Conservation (phyloP, 2,329 filamentous ascomycete species). For the Fusarium bulbicola region DNA sequence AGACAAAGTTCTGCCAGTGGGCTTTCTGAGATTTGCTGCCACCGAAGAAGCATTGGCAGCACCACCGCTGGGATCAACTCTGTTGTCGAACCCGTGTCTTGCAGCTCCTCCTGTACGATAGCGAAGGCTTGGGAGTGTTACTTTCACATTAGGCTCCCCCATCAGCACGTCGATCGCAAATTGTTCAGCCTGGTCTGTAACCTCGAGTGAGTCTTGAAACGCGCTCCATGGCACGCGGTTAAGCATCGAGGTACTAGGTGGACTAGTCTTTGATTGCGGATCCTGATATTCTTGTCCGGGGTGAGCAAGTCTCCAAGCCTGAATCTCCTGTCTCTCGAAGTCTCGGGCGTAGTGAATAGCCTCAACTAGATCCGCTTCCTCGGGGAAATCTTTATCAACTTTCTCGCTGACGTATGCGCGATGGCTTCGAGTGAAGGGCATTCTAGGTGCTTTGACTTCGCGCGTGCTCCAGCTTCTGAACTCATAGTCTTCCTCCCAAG, state of each 20-base stretch:
- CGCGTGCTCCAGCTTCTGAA: not conserved
- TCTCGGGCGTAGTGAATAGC: not conserved
- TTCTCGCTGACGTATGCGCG: not conserved
- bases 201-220: not conserved
- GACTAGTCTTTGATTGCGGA: not conserved
- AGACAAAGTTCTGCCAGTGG: not conserved
- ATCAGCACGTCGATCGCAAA: not conserved
- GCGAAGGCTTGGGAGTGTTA: fast-evolving
- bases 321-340: not conserved
- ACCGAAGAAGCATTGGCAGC: not conserved
- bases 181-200: fast-evolving
- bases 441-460: not conserved
- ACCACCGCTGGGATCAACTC: fast-evolving
- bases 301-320: not conserved
- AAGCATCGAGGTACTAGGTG: not conserved
- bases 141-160: not conserved
- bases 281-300: not conserved
- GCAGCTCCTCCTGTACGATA: not conserved
- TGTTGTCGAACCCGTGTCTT: not conserved
- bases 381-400: not conserved
- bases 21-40: not conserved
- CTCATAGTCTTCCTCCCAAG: not conserved
- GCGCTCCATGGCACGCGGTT: not conserved
- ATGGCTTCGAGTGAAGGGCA: not conserved
- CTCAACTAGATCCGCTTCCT: not conserved